phyloP scores from a whole-genome alignment of 345 rosid species.

The Moricandia arvensis region DNA sequence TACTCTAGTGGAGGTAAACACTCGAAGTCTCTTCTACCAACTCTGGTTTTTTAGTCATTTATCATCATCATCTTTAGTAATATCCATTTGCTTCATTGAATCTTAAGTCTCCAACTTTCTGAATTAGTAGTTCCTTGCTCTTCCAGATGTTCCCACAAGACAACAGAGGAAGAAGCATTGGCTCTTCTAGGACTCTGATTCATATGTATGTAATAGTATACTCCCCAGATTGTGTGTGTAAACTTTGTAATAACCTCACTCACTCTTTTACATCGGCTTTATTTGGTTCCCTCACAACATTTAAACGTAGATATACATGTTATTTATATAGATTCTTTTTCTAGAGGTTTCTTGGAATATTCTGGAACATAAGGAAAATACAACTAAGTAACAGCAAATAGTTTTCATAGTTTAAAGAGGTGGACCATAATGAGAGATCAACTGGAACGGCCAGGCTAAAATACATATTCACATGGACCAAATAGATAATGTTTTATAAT shows the following conservation, averaged over 20 bases:
- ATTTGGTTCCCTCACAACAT: slow-evolving; percentile 15
- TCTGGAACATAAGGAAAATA: background rate
- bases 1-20: slow-evolving; percentile 77
- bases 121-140: slow-evolving; percentile 17
- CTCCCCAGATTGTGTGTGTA: slow-evolving; percentile 15
- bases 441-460: slow-evolving; percentile 20
- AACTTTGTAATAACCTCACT: slow-evolving; percentile 11
- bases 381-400: slow-evolving; percentile 1
- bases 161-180: slow-evolving; percentile 65
- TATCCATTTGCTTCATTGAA: slow-evolving; percentile 10
- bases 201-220: background rate
- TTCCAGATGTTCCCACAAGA: slow-evolving; percentile 78
- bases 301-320: slow-evolving; percentile 4
- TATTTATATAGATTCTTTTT: background rate
- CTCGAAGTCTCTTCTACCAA: background rate
- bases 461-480: slow-evolving; percentile 9
- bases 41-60: background rate
- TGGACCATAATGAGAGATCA: background rate
- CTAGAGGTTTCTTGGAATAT: background rate
- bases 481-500: slow-evolving; percentile 14
- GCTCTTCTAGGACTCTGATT: slow-evolving; percentile 54
- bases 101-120: slow-evolving; percentile 21
- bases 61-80: background rate
- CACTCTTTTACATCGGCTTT: slow-evolving; percentile 7
- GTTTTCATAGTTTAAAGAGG: background rate